A percentile compares a stretch with the other conserved stretches of the same genome.
These are phyloP conservation scores for Leccinum pellstonianum DNA, from an alignment of 768 basidiomycete species.

Conservation along the genomic window DNA sequence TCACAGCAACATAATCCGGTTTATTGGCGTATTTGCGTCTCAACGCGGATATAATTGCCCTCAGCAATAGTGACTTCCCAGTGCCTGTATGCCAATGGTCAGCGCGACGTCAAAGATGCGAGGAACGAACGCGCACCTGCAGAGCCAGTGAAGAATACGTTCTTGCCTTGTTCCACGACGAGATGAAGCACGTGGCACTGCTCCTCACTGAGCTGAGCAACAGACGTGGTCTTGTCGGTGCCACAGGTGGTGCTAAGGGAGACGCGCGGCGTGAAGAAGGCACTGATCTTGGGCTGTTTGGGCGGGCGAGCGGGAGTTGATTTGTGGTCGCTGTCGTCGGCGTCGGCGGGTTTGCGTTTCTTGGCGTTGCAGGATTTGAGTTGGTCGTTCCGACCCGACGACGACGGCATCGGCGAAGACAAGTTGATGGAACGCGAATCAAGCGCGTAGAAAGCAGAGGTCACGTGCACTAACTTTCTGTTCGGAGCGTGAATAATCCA, in stretches of 20 bases:
- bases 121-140: conserved; percentile 45
- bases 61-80: conserved; percentile 60
- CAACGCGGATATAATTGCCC: conserved; percentile 54
- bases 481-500: no score
- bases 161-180: conserved; percentile 56
- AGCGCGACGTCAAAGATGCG: background rate
- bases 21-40: conserved; percentile 35
- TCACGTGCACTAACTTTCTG: conserved; percentile 26
- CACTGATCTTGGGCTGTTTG: conserved; percentile 28
- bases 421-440: conserved; percentile 1
- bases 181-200: conserved; percentile 51
- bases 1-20: conserved; percentile 41
- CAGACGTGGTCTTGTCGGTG: conserved; percentile 25
- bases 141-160: conserved; percentile 66
- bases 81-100: conserved; percentile 42
- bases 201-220: conserved; percentile 51
- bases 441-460: conserved; percentile 7
- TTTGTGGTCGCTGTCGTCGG: background rate
- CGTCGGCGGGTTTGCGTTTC: conserved; percentile 25
- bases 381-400: conserved; percentile 9
- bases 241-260: conserved; percentile 30
- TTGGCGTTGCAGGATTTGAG: conserved; percentile 16
- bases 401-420: conserved; percentile 2
- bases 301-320: background rate
- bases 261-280: conserved; percentile 30